Evolutionary conservation across 2,329 filamentous ascomycete genomes (phyloP).

Genomic region (Ophiostoma ulmi): DNA sequence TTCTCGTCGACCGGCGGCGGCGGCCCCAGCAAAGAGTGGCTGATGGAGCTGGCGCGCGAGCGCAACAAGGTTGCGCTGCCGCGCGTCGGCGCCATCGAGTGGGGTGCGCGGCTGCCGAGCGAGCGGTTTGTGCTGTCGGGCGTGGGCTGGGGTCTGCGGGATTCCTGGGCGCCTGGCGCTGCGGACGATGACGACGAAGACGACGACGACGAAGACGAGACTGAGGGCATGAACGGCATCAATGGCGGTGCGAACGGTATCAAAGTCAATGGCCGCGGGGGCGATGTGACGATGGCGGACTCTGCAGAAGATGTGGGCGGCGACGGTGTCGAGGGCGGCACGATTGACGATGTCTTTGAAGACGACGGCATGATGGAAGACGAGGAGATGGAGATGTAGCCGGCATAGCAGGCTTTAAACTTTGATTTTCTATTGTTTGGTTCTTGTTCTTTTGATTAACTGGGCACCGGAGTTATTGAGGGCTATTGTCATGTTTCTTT

Average conservation of each 20-base stretch:
- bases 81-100: constrained; percentile 58
- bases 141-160: constrained; percentile 58
- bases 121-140: constrained; percentile 65
- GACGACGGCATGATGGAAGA: constrained; percentile 35
- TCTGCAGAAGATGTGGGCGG: constrained; percentile 51
- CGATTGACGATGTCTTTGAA: constrained; percentile 46
- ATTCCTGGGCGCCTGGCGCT: constrained; percentile 48
- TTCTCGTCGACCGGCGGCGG: constrained; percentile 30
- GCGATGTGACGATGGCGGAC: constrained; percentile 9
- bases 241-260: constrained; percentile 27
- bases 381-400: constrained; percentile 37
- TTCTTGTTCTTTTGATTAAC: background rate
- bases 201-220: constrained; percentile 43
- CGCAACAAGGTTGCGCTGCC: constrained; percentile 63
- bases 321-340: constrained; percentile 50
- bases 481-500: background rate
- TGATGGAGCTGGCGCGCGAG: constrained; percentile 67
- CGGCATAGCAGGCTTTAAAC: background rate
- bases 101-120: constrained; percentile 61
- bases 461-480: background rate
- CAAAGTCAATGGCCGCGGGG: constrained; percentile 41
- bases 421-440: background rate
- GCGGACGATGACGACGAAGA: constrained; percentile 43
- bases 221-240: constrained; percentile 34
- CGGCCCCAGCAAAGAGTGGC: constrained; percentile 66